phyloP scores from a whole-genome alignment of 306 rosid genomes.

The Quercus variabilis region DNA sequence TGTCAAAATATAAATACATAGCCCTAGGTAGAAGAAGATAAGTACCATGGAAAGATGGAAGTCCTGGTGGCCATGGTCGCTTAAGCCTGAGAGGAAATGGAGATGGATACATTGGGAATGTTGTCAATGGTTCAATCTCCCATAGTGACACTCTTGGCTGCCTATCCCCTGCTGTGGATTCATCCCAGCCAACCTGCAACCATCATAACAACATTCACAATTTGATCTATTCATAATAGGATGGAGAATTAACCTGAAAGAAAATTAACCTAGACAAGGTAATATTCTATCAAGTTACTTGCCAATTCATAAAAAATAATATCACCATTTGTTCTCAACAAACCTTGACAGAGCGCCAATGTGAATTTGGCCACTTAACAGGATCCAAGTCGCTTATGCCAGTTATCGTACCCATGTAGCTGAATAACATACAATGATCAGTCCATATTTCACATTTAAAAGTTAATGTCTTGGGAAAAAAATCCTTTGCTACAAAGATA shows the following conservation, averaged over 20 bases:
- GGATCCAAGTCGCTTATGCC: conserved; percentile 89
- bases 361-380: conserved; percentile 79
- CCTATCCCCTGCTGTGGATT: conserved; percentile 96
- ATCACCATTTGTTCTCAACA: conserved; percentile 16
- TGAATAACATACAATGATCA: conserved; percentile 26
- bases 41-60: conserved; percentile 82
- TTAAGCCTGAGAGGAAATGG: conserved; percentile 89
- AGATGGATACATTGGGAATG: conserved; percentile 98
- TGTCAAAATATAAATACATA: neutral
- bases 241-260: conserved; percentile 3
- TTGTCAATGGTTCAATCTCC: conserved; percentile 97
- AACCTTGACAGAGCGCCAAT: conserved; percentile 99
- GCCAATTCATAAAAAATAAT: neutral
- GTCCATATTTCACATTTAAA: neutral
- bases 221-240: neutral
- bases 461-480: neutral
- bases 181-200: conserved; percentile 99
- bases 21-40: neutral
- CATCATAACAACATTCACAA: neutral
- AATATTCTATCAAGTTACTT: conserved; percentile 6
- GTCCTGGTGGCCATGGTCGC: conserved; percentile 92
- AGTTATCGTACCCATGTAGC: conserved; percentile 94
- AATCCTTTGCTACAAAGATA: neutral
- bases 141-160: conserved; percentile 96
- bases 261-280: conserved; percentile 1